Conservation (phyloP, 2,329 filamentous ascomycete species). For the Elsinoe necatrix region DNA sequence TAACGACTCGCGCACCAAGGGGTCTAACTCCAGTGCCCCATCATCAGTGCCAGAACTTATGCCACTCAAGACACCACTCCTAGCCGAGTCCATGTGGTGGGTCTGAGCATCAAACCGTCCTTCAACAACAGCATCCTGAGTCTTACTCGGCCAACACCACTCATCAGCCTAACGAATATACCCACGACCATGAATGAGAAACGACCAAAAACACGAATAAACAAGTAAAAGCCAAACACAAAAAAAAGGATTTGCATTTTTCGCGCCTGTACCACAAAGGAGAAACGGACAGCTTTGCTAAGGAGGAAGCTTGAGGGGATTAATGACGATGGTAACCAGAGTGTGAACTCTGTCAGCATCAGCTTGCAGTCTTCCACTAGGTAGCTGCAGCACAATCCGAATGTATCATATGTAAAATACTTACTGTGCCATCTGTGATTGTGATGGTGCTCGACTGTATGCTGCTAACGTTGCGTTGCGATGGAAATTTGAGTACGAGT, state of each 20-base stretch:
- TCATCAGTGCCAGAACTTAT: background rate
- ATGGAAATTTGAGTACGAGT: no score
- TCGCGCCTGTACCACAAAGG: background rate
- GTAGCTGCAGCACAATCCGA: background rate
- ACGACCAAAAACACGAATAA: background rate
- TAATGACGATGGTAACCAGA: background rate
- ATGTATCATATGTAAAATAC: conserved; percentile 15
- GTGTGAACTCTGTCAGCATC: background rate
- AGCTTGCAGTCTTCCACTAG: background rate
- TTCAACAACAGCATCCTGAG: background rate
- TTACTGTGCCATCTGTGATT: conserved; percentile 5
- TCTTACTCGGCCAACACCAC: background rate
- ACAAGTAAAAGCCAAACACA: background rate
- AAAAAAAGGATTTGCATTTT: conserved; percentile 9
- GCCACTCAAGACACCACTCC: background rate
- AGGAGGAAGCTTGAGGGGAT: background rate
- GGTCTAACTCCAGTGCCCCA: conserved; percentile 15
- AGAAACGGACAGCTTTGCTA: background rate
- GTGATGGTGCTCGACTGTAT: background rate
- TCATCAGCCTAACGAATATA: background rate
- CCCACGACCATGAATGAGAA: background rate
- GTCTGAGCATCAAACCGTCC: background rate
- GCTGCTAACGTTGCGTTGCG: no score
- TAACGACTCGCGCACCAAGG: conserved; percentile 17
- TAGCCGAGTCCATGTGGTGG: conserved; percentile 9